These are phyloP conservation scores for Dipteronia sinensis DNA, from an alignment of 345 rosid species.

Conservation along the genomic window DNA sequence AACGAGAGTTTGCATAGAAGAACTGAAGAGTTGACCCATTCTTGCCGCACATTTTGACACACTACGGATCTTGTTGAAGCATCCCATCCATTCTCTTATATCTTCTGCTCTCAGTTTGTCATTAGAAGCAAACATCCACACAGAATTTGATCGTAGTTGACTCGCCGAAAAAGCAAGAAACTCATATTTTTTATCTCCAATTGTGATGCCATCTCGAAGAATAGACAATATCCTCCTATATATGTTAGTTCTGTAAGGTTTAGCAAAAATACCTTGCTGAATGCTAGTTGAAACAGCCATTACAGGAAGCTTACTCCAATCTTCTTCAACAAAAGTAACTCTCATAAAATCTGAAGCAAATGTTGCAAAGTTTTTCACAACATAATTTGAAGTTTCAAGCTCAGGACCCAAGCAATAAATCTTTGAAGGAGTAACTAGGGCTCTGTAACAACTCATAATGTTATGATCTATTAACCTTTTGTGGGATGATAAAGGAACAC, in stretches of 20 bases:
- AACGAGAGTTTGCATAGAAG: slow-evolving; percentile 66
- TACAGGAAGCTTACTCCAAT: slow-evolving; percentile 81
- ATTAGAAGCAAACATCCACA: slow-evolving; percentile 97
- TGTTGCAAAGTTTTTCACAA: slow-evolving; percentile 72
- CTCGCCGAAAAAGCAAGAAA: slow-evolving; percentile 97
- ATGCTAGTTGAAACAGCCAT: slow-evolving; percentile 69
- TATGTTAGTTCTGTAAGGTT: slow-evolving; percentile 68
- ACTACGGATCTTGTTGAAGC: slow-evolving; percentile 75
- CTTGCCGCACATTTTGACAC: slow-evolving; percentile 94
- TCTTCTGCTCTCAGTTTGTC: slow-evolving; percentile 72
- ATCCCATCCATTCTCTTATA: slow-evolving; percentile 95
- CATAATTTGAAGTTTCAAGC: slow-evolving; percentile 82
- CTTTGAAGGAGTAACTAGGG: slow-evolving; percentile 74
- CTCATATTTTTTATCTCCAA: slow-evolving; percentile 73
- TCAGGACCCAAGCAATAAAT: slow-evolving; percentile 95
- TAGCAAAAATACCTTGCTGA: slow-evolving; percentile 62
- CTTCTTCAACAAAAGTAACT: slow-evolving; percentile 93
- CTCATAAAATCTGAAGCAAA: slow-evolving; percentile 85
- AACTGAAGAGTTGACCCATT: slow-evolving; percentile 96
- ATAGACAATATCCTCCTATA: slow-evolving; percentile 70
- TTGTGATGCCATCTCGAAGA: slow-evolving; percentile 69
- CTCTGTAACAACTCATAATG: slow-evolving; percentile 82
- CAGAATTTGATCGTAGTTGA: slow-evolving; percentile 84
- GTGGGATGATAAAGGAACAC: slow-evolving; percentile 37
- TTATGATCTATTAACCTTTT: slow-evolving; percentile 50